Base-by-base conservation (phyloP, 306 rosid species). In the Biancaea sappan region DNA sequence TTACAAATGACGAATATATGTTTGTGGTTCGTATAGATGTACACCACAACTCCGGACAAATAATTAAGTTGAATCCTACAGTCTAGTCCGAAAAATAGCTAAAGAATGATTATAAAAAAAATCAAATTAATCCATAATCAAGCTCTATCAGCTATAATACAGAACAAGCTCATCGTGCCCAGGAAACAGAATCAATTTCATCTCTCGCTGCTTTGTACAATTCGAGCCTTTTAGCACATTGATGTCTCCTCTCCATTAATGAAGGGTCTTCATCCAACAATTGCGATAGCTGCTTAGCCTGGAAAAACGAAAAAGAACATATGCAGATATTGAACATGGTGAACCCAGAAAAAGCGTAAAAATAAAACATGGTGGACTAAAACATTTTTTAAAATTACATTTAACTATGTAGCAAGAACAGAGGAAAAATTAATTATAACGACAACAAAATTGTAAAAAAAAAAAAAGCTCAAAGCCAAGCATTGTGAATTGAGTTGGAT, bases 171-270 rank as follows among this genome's bases (percentile, higher is more conserved):
- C 81, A 92, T 70, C 97, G 88, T 6, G 66, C 74, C 98, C 98
- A 94, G 26, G 98, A 82, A 59, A 94, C 97, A 11, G 98, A 90
- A 73, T 94, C 99, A 35, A 94, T 76, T 77, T 94, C 99, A 51
- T 94, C 99, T 78, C 99, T 92, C 12, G 99, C 99, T 47, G 99
- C 83, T 73, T 94, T 94, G 81, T 94, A 90, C 46, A 94, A 82
- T 72, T 92, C 97, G 34, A 92, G 99, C 80, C 98, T 90, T 54
- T 92, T 86, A 9, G 88, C 89, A 76, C 96, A 90, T 65, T 94
- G 91, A 34, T 72, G 93, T 78, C 99, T 92, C 85, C 87, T 90
- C 86, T 88, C 99, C 98, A 92, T 94, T 82, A 94, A 82, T 4
- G 93, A 79, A 6, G 99, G 99, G 73, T 94, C 99, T 88, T 94